Conservation (phyloP, 225 moss, liverwort and hornwort genomes). For the Lunularia cruciata region DNA sequence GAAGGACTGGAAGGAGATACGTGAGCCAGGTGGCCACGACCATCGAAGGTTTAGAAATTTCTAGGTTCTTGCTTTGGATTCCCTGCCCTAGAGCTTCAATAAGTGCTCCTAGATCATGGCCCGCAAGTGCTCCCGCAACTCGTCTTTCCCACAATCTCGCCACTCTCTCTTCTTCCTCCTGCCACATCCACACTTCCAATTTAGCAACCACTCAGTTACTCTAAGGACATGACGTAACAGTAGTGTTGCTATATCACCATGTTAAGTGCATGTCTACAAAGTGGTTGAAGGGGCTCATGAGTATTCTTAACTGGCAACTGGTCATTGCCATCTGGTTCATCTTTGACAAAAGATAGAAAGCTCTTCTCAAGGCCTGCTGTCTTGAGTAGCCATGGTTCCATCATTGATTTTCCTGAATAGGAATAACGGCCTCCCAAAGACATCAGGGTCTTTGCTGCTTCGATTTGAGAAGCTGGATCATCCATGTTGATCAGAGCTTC, state of each 20-base stretch:
- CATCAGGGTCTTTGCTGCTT: constrained; percentile 37
- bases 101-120: constrained; percentile 35
- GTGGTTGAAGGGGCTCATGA: too few relatives aligned
- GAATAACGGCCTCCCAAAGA: constrained; percentile 49
- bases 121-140: constrained; percentile 41
- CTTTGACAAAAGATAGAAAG: constrained; percentile 25
- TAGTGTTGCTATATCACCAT: too few relatives aligned
- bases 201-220: too few relatives aligned
- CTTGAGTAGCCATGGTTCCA: constrained; percentile 48
- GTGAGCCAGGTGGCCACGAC: constrained; percentile 42
- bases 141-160: constrained; percentile 42
- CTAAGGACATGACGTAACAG: too few relatives aligned
- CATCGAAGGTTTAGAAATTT: constrained; percentile 39
- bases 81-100: constrained; percentile 44
- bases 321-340: constrained; percentile 32
- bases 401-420: constrained; percentile 37
- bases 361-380: constrained; percentile 38
- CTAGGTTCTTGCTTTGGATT: constrained; percentile 38
- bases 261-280: too few relatives aligned
- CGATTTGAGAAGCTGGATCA: constrained; percentile 27
- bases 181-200: constrained; percentile 6
- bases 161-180: constrained; percentile 40
- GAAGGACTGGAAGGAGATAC: constrained; percentile 34
- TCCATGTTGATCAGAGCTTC: constrained; percentile 38
- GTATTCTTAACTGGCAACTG: not conserved